Evolutionary conservation across 176 grass and related monocot species (phyloP), one percentile per base, ranked within the genome.

Genomic region (Aechmea fasciata): DNA sequence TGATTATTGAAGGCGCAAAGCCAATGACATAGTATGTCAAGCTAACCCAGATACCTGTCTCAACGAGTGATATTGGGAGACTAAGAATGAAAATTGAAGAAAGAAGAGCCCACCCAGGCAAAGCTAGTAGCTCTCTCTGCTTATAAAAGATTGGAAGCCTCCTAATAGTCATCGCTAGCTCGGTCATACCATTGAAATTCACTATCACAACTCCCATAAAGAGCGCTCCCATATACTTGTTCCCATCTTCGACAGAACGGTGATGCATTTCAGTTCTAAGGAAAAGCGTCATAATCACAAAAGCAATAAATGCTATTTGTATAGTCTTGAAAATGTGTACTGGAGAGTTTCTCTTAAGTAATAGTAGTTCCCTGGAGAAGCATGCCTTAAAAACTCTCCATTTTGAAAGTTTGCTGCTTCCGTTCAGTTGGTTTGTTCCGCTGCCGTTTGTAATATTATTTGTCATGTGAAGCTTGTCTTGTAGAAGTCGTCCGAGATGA

Each of bases 151-250:
- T 97, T 33, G 89, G 89, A 67, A 97, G 82, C 23, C 93, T 80
- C 66, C 84, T 92, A 81, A 92, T 83, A 75, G 89, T 97, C 86
- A 92, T 97, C 64, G 84, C 80, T 50, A 97, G 79, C 77, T 97
- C 93, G 49, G 89, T 92, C 93, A 92, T 90, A 52, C 93, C 93
- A 70, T 97, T 97, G 78, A 97, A 97, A 62, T 87, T 92, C 23
- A 92, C 82, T 72, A 87, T 83, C 19, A 90, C 73, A 17, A 90
- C 76, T 52, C 78, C 75, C 49, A 78, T 69, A 81, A 90, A 92
- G 26, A 85, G 76, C 54, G 93, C 87, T 70, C 86, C 89, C 69
- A 92, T 69, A 85, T 87, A 97, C 64, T 83, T 82, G 53, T 92
- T 92, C 48, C 81, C 89, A 73, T 90, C 94, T 57, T 82, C 71